Base-by-base conservation (phyloP, 2,329 filamentous ascomycete species). In the Coniochaeta sp. region DNA sequence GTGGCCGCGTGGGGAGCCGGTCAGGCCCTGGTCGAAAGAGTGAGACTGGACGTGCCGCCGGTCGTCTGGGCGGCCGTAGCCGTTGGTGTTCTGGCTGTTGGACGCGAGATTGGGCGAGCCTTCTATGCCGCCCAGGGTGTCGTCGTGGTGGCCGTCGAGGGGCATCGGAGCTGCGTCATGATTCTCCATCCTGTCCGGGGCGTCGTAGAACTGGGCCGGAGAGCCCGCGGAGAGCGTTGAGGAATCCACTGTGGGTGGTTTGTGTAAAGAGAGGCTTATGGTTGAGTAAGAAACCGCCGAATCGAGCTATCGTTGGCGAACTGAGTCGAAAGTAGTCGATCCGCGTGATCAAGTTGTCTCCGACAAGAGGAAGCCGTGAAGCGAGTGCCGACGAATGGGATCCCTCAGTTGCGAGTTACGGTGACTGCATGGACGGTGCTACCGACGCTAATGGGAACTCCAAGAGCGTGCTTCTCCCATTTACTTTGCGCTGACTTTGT, bases 171-270 rank as follows among this genome's bases (percentile, higher is more conserved):
- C 32, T 55, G 73, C 73, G 57, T 78, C 74, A 62, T 75, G 74
- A 60, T 17, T 38, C 28, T 86, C 82, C 77, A 82, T 81, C 62
- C 67, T 78, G 67, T 81, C 78, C 66, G 70, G 71, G 61, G 76
- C 75, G 78, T 80, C 77, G 77, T 79, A 78, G 68, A 78, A 80
- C 68, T 81, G 79, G 75, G 74, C 79, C 70, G 75, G 73, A 62
- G 79, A 81, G 74, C 79, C 79, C 68, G 74, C 73, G 55, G 76
- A 75, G 36, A 80, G 67, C 19, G 73, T 78, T 62, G 79, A 79
- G 63, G 77, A 78, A 80, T 85, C 82, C 81, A 84, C 78, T 63
- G 71, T 79, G 75, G 60, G 58, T 34, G 60, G 30, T 22, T 38
- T 52, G 26, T 28, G 24, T 52, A 6, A 30, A 28, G 26, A 52